Conservation (phyloP, 2,329 filamentous ascomycete species). For the Sporothrix protearum region DNA sequence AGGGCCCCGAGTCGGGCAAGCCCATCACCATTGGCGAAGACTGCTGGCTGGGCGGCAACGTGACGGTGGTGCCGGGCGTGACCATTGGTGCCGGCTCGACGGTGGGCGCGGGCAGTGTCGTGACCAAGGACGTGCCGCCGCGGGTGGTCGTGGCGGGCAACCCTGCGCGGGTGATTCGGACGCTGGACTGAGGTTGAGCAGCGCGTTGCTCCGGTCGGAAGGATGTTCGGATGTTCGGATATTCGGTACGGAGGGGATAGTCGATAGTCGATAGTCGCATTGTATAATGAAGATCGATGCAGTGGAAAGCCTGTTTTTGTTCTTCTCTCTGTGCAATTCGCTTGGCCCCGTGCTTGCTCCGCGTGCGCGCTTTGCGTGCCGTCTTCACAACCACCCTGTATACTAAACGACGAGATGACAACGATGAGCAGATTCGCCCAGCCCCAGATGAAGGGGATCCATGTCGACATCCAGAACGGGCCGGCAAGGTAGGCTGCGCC, state of each 20-base stretch:
- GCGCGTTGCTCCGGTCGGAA: constrained; percentile 25
- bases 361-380: too few species aligned
- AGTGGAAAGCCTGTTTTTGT: not conserved
- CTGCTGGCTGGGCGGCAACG: constrained; percentile 74
- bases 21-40: constrained; percentile 75
- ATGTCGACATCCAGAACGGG: constrained; percentile 87
- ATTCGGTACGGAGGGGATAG: too few species aligned
- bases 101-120: constrained; percentile 77
- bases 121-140: constrained; percentile 70
- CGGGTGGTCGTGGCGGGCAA: constrained; percentile 64
- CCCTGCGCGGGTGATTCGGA: constrained; percentile 57
- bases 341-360: not conserved
- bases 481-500: constrained; percentile 78
- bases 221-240: too few species aligned
- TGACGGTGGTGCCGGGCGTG: constrained; percentile 69
- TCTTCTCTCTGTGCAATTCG: constrained; percentile 19
- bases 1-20: constrained; percentile 70
- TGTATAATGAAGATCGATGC: not conserved
- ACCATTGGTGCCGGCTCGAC: constrained; percentile 71
- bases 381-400: constrained; percentile 74
- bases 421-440: constrained; percentile 78
- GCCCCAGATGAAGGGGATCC: constrained; percentile 88
- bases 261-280: not conserved
- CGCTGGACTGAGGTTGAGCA: constrained; percentile 29
- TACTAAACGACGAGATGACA: constrained; percentile 85